These are phyloP conservation scores for Triangularia setosa DNA, from an alignment of 2,329 filamentous ascomycete species.

Conservation along the genomic window DNA sequence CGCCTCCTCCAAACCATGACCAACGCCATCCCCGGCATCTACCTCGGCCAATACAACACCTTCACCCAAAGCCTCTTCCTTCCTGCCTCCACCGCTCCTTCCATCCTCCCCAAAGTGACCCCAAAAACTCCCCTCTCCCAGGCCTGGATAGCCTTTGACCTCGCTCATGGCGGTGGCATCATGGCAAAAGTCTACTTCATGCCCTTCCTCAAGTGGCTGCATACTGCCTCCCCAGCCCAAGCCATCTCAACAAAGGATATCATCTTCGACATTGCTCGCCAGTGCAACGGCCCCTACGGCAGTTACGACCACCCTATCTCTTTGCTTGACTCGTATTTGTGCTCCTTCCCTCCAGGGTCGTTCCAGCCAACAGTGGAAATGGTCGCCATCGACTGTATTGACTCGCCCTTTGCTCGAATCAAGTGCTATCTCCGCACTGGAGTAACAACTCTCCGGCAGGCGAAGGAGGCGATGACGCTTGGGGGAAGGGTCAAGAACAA, in stretches of 20 bases:
- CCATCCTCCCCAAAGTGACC: background rate
- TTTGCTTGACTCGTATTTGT: background rate
- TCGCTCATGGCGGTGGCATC: background rate
- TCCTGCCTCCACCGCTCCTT: background rate
- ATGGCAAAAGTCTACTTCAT: constrained; percentile 7
- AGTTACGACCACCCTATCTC: background rate
- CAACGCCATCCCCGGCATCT: background rate
- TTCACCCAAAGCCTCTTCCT: background rate
- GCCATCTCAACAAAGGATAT: background rate
- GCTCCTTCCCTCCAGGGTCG: background rate
- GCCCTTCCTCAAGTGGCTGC: constrained; percentile 4
- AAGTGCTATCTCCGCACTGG: background rate
- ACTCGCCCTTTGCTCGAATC: background rate
- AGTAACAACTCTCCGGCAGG: background rate
- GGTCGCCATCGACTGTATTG: constrained; percentile 2
- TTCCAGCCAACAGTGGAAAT: background rate
- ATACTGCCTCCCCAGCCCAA: background rate
- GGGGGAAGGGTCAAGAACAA: background rate
- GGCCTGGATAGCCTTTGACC: constrained; percentile 4
- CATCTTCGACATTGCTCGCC: background rate
- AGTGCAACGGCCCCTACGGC: background rate
- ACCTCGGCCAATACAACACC: background rate
- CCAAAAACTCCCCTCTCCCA: background rate
- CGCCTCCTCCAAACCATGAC: background rate
- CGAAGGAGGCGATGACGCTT: background rate